Evolutionary conservation across 768 basidiomycete species (phyloP).

Genomic region (Tylopilus felleus): DNA sequence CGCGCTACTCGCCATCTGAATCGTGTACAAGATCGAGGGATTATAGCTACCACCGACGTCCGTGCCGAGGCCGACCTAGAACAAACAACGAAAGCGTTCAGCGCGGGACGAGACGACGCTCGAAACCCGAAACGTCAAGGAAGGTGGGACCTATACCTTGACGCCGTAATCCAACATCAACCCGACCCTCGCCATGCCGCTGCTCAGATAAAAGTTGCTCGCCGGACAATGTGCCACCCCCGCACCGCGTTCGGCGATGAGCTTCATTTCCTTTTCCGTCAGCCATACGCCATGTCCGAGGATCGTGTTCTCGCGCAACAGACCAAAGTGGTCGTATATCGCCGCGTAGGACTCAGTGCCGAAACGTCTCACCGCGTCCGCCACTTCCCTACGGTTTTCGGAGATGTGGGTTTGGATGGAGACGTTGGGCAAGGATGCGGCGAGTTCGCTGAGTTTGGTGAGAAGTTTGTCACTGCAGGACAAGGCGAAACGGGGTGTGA

Average conservation of each 20-base stretch:
- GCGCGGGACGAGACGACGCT: neutral
- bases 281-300: slow-evolving; percentile 85
- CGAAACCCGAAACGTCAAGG: neutral
- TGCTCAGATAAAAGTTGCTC: slow-evolving; percentile 86
- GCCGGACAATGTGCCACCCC: slow-evolving; percentile 92
- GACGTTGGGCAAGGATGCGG: slow-evolving; percentile 51
- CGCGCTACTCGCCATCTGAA: slow-evolving; percentile 73
- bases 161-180: slow-evolving; percentile 74
- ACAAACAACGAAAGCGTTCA: neutral
- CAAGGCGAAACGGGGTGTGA: slow-evolving; percentile 93
- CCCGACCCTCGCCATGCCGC: slow-evolving; percentile 77
- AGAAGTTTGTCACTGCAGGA: slow-evolving; percentile 73
- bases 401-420: slow-evolving; percentile 89
- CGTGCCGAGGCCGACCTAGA: slow-evolving; percentile 85
- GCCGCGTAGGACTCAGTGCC: slow-evolving; percentile 65
- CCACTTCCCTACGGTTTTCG: slow-evolving; percentile 74
- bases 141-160: slow-evolving; percentile 51
- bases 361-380: slow-evolving; percentile 61
- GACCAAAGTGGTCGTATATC: slow-evolving; percentile 72
- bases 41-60: slow-evolving; percentile 86
- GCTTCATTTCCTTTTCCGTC: slow-evolving; percentile 60
- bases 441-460: slow-evolving; percentile 52
- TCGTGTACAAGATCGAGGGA: slow-evolving; percentile 69
- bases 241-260: slow-evolving; percentile 59
- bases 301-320: slow-evolving; percentile 75